Percentiles rank a stretch among this genome's conserved stretches.
Conservation (phyloP, 1,284 basidiomycete species). For the Dichomitus squalens region DNA sequence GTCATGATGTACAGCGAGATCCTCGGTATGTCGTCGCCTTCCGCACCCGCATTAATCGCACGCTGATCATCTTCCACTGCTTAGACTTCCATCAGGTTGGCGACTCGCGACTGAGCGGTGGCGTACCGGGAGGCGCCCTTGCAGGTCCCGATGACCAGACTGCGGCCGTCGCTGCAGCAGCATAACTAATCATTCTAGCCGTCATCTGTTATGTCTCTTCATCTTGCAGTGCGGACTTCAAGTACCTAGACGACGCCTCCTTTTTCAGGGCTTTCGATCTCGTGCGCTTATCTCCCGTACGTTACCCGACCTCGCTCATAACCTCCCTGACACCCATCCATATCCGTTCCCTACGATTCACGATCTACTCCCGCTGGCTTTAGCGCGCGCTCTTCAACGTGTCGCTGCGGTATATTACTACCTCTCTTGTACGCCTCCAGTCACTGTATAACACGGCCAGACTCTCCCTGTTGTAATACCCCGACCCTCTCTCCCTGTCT, state of each 20-base stretch:
- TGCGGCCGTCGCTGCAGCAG: slow-evolving; percentile 15
- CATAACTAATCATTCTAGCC: slow-evolving; percentile 1
- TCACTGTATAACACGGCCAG: neutral
- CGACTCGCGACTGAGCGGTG: slow-evolving; percentile 45
- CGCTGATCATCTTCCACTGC: neutral
- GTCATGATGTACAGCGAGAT: slow-evolving; percentile 99
- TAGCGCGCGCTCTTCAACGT: too few relatives aligned
- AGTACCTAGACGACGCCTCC: neutral
- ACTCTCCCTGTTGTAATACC: neutral
- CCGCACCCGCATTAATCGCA: neutral
- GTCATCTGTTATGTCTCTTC: neutral
- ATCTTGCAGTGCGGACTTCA: neutral
- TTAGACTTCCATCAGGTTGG: slow-evolving; percentile 79
- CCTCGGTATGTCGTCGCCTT: slow-evolving; percentile 60
- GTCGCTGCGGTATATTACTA: neutral
- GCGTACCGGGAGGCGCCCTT: slow-evolving; percentile 63
- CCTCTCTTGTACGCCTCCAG: neutral
- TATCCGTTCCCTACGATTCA: too few relatives aligned
- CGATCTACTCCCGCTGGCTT: neutral
- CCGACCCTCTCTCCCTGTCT: neutral
- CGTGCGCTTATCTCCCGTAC: neutral
- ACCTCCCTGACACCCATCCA: neutral
- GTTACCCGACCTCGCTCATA: neutral
- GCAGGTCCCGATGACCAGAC: slow-evolving; percentile 55
- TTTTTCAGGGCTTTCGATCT: neutral